Base-by-base conservation (phyloP, 1,284 basidiomycete genomes). In the Xanthoconium separans region DNA sequence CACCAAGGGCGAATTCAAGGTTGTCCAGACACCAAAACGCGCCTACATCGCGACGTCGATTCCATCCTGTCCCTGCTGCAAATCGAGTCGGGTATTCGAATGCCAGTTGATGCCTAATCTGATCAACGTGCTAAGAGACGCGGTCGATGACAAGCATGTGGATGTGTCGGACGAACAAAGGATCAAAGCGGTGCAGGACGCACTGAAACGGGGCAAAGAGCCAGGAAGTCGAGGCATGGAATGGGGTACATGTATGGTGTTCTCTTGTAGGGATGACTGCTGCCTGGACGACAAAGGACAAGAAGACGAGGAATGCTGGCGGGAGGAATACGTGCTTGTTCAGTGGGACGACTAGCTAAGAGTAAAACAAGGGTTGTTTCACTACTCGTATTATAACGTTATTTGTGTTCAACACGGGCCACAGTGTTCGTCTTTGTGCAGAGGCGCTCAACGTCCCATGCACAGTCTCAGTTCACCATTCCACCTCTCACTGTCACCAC, bases 91-190 rank as follows among this genome's bases (percentile, higher is more conserved):
- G 12, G 77, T 85, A 9, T 94, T 93, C 69, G 92, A 94, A 65
- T 91, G 86, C 61, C 91, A 94, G 66, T 71, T 93, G 39, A 93
- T 93, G 90, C 91, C 91, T 1, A 91, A 93, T 67, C 72, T 93
- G 44, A 90, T 93, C 69, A 91, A 89, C 55, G 72, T 89, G 8
- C 75, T 91, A 31, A 75, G 77, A 53, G 55, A 58, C 40, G 50
- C 65, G 40, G 41, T 45, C n/a, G 61, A 61, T 37, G 63, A 64
- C 31, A 61, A 64, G 31, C 58, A 62, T 39, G 58, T 61, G 37
- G 60, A 63, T 24, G 56, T 57, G 47, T 78, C 79, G 8, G 84
- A 88, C 41, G 83, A 82, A 62, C 81, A 85, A 64, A 73, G 85
- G 57, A 73, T 81, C 52, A 77, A 78, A 53, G 77, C 76, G 24